A percentile compares a stretch with the other conserved stretches of the same genome.
Evolutionary conservation across 345 rosid genomes (phyloP).

Genomic region (Leavenworthia alabamica): DNA sequence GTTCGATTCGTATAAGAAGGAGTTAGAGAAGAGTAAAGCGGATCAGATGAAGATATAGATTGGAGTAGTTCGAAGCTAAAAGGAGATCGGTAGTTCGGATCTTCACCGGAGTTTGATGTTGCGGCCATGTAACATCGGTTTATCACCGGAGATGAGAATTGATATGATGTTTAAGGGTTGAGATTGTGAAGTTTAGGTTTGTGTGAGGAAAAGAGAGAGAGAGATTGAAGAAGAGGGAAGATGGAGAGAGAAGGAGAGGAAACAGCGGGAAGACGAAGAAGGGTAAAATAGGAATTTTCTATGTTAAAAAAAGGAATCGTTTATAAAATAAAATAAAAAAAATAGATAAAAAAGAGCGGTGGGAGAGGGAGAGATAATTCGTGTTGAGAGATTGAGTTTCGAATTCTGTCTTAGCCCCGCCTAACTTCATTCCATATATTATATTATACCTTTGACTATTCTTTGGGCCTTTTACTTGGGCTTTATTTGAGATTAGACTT

Average conservation of each 20-base stretch:
- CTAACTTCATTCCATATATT: not conserved
- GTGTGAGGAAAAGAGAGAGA: not conserved
- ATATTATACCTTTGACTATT: not conserved
- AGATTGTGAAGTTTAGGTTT: slow-evolving; percentile 4
- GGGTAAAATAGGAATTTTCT: not conserved
- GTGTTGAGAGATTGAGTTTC: slow-evolving; percentile 14
- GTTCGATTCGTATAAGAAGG: slow-evolving; percentile 24
- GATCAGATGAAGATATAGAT: slow-evolving; percentile 27
- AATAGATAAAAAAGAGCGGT: slow-evolving; percentile 19
- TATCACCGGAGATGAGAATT: not conserved
- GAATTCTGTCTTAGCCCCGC: slow-evolving; percentile 21
- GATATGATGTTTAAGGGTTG: not conserved
- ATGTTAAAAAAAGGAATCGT: slow-evolving; percentile 12
- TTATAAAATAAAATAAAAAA: not conserved
- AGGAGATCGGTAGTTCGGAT: slow-evolving; percentile 39
- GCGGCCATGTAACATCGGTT: slow-evolving; percentile 17
- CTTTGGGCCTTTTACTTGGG: not conserved
- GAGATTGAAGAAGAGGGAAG: slow-evolving; percentile 2
- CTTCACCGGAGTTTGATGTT: slow-evolving; percentile 44
- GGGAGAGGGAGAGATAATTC: not conserved
- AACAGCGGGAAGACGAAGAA: slow-evolving; percentile 27
- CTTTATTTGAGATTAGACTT: not conserved
- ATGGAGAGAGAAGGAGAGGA: slow-evolving; percentile 12
- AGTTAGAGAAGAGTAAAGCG: slow-evolving; percentile 10
- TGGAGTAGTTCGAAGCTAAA: slow-evolving; percentile 38